phyloP scores from a whole-genome alignment of 140 eudicot species.

The Oenanthe javanica region DNA sequence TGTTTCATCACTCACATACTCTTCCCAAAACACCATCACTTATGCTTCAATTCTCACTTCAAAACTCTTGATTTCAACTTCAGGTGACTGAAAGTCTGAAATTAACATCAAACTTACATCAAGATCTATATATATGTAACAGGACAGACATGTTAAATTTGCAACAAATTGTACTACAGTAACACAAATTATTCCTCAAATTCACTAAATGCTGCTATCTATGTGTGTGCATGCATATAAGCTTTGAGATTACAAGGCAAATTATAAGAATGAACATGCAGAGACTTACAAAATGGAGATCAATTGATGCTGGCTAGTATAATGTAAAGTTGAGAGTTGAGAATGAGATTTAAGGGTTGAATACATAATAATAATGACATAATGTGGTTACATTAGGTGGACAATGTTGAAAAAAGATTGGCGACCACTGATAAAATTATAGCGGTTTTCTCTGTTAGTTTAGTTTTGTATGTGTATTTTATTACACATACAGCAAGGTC shows the following conservation, averaged over 20 bases:
- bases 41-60: conserved; percentile 11
- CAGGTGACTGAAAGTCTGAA: not conserved
- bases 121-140: not conserved
- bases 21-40: conserved; percentile 86
- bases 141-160: not conserved
- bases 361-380: too few species aligned
- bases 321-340: not conserved
- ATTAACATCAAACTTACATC: not conserved
- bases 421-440: not conserved
- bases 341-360: not conserved
- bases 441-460: not conserved
- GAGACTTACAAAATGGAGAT: not conserved
- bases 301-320: not conserved
- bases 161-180: too few species aligned
- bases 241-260: too few species aligned
- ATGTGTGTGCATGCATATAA: too few species aligned
- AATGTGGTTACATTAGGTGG: not conserved
- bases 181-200: too few species aligned
- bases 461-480: too few species aligned
- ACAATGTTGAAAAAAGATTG: not conserved
- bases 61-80: not conserved
- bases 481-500: too few species aligned
- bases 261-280: not conserved
- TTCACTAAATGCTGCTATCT: too few species aligned
- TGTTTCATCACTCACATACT: conserved; percentile 65